Percentiles rank a stretch among this genome's conserved stretches.
Conservation (phyloP, 176 grass and related monocot genomes). For the Avena atlantica region DNA sequence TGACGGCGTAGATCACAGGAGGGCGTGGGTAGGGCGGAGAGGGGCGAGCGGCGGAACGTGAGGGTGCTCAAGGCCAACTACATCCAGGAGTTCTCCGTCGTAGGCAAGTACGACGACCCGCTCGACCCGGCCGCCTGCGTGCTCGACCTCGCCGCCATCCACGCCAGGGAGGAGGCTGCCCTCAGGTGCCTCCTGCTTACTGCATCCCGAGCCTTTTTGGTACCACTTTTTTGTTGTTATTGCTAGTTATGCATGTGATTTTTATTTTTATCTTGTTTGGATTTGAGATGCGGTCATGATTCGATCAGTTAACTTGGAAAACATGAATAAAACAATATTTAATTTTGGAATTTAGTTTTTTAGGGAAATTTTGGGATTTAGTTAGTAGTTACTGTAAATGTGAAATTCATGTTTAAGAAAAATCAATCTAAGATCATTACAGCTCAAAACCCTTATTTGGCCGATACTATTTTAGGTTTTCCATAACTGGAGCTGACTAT, state of each 20-base stretch:
- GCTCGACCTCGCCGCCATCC: constrained; percentile 71
- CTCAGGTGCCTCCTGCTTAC: constrained; percentile 56
- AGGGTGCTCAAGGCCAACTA: constrained; percentile 92
- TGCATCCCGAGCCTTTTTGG: constrained; percentile 5
- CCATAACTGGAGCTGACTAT: not conserved
- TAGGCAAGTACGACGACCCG: constrained; percentile 71
- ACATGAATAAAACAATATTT: not conserved
- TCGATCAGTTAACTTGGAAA: not conserved
- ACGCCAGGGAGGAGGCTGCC: constrained; percentile 86
- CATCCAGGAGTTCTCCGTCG: constrained; percentile 76
- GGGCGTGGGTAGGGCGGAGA: constrained; percentile 54
- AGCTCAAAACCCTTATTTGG: not conserved
- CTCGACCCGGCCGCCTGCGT: constrained; percentile 72
- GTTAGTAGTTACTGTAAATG: constrained; percentile 13
- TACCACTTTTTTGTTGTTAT: not conserved
- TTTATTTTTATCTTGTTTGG: not conserved
- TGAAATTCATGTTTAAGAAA: constrained; percentile 4
- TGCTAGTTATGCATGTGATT: constrained; percentile 5
- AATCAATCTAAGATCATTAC: not conserved
- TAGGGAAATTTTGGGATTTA: not conserved
- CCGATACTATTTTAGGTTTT: not conserved
- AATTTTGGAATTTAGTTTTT: not conserved
- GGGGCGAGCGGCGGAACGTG: constrained; percentile 64
- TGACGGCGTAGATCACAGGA: constrained; percentile 82
- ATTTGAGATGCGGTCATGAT: not conserved